These are phyloP conservation scores for Nissolia schottii DNA, from an alignment of 306 rosid species.

Conservation along the genomic window DNA sequence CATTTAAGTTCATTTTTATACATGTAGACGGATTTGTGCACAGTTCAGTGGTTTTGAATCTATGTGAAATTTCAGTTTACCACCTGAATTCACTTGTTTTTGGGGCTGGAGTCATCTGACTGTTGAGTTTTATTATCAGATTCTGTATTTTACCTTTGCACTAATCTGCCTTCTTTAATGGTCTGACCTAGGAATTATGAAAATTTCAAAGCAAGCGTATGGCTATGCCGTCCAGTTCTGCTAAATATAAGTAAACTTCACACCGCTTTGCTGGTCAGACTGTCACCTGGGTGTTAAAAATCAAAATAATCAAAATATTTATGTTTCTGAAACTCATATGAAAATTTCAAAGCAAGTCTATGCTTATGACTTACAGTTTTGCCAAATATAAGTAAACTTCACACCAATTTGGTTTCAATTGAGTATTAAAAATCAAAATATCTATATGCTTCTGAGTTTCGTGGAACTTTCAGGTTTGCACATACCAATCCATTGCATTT, in stretches of 20 bases:
- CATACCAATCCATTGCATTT: constrained; percentile 95
- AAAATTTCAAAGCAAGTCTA: not conserved
- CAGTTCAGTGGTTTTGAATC: constrained; percentile 11
- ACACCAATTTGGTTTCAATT: not conserved
- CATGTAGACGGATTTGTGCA: not conserved
- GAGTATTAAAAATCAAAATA: not conserved
- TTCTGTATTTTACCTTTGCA: not conserved
- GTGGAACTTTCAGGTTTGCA: constrained; percentile 71
- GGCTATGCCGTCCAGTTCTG: constrained; percentile 2
- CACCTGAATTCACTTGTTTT: constrained; percentile 10
- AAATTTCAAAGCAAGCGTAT: not conserved
- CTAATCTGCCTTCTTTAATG: constrained; percentile 6
- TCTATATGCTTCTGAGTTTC: not conserved
- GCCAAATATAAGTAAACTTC: not conserved
- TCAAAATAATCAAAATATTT: not conserved
- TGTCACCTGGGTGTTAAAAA: not conserved
- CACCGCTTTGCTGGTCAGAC: not conserved
- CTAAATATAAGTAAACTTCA: not conserved
- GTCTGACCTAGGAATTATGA: not conserved
- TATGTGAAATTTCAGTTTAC: not conserved
- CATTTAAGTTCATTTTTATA: constrained; percentile 7
- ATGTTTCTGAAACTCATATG: constrained; percentile 1
- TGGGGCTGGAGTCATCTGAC: not conserved
- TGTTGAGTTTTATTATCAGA: not conserved
- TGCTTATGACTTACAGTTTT: constrained; percentile 6